phyloP scores from a whole-genome alignment of 306 rosid species.

The Rubus parviflorus region DNA sequence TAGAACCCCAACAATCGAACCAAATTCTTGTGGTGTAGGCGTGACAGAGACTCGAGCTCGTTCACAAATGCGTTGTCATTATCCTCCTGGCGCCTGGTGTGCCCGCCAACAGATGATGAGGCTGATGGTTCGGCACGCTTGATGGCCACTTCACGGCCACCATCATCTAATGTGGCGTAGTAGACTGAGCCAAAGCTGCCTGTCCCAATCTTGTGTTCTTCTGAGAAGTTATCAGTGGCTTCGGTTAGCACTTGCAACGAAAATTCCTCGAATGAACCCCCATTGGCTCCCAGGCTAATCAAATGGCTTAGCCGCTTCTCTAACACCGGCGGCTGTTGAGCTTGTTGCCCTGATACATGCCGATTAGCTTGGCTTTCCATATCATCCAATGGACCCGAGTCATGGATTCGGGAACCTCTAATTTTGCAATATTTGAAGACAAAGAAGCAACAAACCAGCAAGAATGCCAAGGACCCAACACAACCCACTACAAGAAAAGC shows the following conservation, averaged over 20 bases:
- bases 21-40: constrained; percentile 84
- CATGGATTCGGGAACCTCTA: constrained; percentile 68
- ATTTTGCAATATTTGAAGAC: constrained; percentile 42
- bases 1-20: constrained; percentile 66
- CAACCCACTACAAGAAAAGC: constrained; percentile 77
- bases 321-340: constrained; percentile 26
- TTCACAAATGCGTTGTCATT: constrained; percentile 69
- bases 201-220: constrained; percentile 59
- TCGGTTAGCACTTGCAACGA: constrained; percentile 38
- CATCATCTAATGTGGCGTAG: constrained; percentile 56
- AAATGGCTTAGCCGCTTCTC: constrained; percentile 78
- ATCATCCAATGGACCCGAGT: constrained; percentile 73
- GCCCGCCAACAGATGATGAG: constrained; percentile 15
- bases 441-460: constrained; percentile 44
- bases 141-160: constrained; percentile 78
- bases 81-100: constrained; percentile 63
- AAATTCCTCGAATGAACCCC: constrained; percentile 66
- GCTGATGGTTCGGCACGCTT: constrained; percentile 70
- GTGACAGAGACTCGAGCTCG: constrained; percentile 71
- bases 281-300: constrained; percentile 61
- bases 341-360: constrained; percentile 14
- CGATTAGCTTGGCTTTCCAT: neutral
- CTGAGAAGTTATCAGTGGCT: constrained; percentile 64
- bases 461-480: constrained; percentile 54
- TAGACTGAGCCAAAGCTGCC: constrained; percentile 90